Conservation (phyloP, 495 filamentous ascomycete genomes). For the Glonium stellatum region DNA sequence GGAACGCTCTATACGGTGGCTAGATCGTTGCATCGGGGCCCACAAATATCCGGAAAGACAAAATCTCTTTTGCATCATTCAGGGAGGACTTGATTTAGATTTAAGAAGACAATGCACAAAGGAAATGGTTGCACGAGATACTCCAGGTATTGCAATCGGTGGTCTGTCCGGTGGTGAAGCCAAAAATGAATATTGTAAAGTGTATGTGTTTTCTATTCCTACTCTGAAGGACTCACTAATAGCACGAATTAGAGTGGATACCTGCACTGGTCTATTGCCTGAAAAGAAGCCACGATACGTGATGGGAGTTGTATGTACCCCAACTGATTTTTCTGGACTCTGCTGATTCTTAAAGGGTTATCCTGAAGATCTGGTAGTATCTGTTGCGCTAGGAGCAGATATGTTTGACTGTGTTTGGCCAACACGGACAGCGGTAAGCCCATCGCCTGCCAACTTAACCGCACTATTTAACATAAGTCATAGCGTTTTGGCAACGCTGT, state of each 20-base stretch:
- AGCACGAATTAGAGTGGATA: slow-evolving; percentile 47
- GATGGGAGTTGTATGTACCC: slow-evolving; percentile 74
- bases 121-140: slow-evolving; percentile 87
- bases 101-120: slow-evolving; percentile 75
- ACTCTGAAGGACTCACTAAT: slow-evolving; percentile 32
- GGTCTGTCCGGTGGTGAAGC: slow-evolving; percentile 83
- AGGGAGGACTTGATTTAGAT: slow-evolving; percentile 88
- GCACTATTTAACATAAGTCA: background rate
- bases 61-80: slow-evolving; percentile 98
- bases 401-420: slow-evolving; percentile 99
- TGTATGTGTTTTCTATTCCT: slow-evolving; percentile 25
- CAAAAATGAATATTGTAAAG: slow-evolving; percentile 54
- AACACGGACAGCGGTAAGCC: slow-evolving; percentile 72
- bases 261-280: slow-evolving; percentile 78
- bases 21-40: slow-evolving; percentile 90
- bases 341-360: slow-evolving; percentile 54
- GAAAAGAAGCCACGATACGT: slow-evolving; percentile 92
- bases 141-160: slow-evolving; percentile 93
- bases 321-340: background rate
- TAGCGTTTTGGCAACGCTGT: slow-evolving; percentile 88
- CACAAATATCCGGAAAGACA: slow-evolving; percentile 77
- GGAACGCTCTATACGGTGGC: slow-evolving; percentile 95
- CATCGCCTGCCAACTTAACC: background rate
- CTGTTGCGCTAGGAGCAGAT: slow-evolving; percentile 86
- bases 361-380: slow-evolving; percentile 89